Evolutionary conservation across 768 basidiomycete species (phyloP).

Genomic region (Boletus coccyginus): DNA sequence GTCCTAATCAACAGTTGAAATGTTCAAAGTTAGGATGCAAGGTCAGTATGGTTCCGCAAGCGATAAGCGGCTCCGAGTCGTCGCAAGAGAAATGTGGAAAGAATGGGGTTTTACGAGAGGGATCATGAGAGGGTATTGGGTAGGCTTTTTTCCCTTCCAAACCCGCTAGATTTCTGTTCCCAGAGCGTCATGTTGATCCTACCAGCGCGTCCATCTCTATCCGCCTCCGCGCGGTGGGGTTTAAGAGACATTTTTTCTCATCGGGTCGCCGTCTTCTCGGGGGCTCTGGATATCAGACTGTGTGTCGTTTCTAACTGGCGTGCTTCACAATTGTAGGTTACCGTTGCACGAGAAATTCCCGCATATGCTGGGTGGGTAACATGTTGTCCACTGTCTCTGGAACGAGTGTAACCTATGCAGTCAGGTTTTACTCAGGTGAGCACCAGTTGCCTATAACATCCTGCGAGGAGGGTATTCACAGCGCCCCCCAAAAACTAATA

Average conservation of each 20-base stretch:
- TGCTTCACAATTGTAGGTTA: conserved; percentile 51
- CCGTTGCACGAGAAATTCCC: conserved; percentile 90
- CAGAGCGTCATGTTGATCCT: not conserved
- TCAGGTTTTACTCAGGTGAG: conserved; percentile 67
- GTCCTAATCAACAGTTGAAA: conserved; percentile 60
- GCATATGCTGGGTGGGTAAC: conserved; percentile 76
- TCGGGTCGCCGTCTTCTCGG: not conserved
- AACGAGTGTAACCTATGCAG: not conserved
- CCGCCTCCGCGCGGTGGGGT: not conserved
- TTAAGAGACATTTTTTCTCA: not conserved
- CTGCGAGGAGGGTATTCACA: not conserved
- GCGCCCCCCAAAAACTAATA: not conserved
- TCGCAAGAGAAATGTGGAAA: conserved; percentile 81
- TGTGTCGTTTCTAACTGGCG: not conserved
- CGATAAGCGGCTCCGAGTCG: conserved; percentile 72
- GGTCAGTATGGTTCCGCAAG: conserved; percentile 82
- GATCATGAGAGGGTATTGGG: conserved; percentile 98
- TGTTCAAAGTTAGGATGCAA: conserved; percentile 99
- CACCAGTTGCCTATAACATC: not conserved
- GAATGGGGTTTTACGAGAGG: conserved; percentile 85
- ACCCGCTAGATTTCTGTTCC: not conserved
- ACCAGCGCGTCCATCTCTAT: not conserved
- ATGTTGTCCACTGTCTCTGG: not conserved
- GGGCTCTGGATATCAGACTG: not conserved
- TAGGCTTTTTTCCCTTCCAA: conserved; percentile 31